Percentiles rank a stretch among this genome's conserved stretches.
These are phyloP conservation scores for Fragilaria radians DNA, from an alignment of 108 stramenopile genomes.

Conservation along the genomic window DNA sequence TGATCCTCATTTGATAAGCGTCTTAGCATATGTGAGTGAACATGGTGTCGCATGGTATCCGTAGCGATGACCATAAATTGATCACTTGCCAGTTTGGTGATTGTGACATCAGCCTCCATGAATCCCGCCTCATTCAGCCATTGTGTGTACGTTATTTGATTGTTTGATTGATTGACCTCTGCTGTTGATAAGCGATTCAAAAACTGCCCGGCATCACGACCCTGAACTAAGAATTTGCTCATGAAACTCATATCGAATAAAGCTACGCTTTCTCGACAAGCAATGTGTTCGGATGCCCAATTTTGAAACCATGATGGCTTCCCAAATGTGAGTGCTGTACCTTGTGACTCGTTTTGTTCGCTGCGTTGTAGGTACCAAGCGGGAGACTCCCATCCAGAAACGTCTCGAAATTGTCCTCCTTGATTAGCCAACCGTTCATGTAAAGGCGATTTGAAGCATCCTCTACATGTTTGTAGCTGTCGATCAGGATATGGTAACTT, in stretches of 20 bases:
- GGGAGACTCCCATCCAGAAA: conserved; percentile 67
- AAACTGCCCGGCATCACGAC: conserved; percentile 53
- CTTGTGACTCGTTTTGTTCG: not conserved
- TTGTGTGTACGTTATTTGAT: conserved; percentile 66
- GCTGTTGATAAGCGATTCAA: conserved; percentile 65
- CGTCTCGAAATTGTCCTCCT: conserved; percentile 47
- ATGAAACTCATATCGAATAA: conserved; percentile 86
- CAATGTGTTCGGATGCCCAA: conserved; percentile 57
- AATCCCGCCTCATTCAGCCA: conserved; percentile 52
- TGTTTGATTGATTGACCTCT: conserved; percentile 37
- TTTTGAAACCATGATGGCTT: conserved; percentile 29
- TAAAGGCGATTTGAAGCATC: conserved; percentile 39
- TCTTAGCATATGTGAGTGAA: conserved; percentile 33
- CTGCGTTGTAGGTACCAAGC: conserved; percentile 36
- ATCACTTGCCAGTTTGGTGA: conserved; percentile 47
- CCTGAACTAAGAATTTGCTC: conserved; percentile 64
- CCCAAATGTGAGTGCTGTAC: conserved; percentile 29
- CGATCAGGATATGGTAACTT: conserved; percentile 57
- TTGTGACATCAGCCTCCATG: conserved; percentile 74
- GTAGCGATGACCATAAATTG: conserved; percentile 66
- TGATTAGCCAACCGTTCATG: conserved; percentile 33
- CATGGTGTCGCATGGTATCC: conserved; percentile 73
- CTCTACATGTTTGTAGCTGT: conserved; percentile 35
- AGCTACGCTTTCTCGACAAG: conserved; percentile 48
- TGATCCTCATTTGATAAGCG: conserved; percentile 22